Percentiles rank a stretch among this genome's conserved stretches.
Evolutionary conservation across 2,329 filamentous ascomycete species (phyloP).

Genomic region (Fusarium sambucinum): DNA sequence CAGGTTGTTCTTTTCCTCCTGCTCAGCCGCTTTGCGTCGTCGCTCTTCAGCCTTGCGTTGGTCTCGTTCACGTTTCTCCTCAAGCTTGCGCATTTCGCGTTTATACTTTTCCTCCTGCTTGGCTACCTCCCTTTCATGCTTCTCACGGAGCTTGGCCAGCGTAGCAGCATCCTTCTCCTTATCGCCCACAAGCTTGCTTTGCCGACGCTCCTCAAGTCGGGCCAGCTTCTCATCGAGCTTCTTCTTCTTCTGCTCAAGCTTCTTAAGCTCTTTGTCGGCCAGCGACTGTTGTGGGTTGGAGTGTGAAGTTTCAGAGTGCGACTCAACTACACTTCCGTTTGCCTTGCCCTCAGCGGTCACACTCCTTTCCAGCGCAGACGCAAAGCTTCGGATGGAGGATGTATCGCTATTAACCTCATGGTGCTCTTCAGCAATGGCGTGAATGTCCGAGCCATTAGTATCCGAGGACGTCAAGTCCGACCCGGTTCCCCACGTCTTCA

Average conservation of each 20-base stretch:
- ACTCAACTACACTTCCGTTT: slow-evolving; percentile 45
- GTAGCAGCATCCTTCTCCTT: slow-evolving; percentile 63
- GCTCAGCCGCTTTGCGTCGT: slow-evolving; percentile 63
- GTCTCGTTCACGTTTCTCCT: slow-evolving; percentile 73
- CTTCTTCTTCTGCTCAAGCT: slow-evolving; percentile 69
- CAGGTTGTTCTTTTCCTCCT: slow-evolving; percentile 64
- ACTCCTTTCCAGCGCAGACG: slow-evolving; percentile 60
- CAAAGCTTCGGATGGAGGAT: slow-evolving; percentile 62
- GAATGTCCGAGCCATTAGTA: slow-evolving; percentile 44
- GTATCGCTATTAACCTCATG: slow-evolving; percentile 55
- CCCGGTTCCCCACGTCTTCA: slow-evolving; percentile 48
- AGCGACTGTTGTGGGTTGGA: slow-evolving; percentile 44
- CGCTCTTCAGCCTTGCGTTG: slow-evolving; percentile 68
- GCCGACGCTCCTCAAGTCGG: slow-evolving; percentile 64
- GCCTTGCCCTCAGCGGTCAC: slow-evolving; percentile 49
- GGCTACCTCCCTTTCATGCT: slow-evolving; percentile 71
- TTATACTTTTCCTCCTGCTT: slow-evolving; percentile 76
- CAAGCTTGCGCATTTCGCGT: slow-evolving; percentile 72
- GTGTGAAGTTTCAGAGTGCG: slow-evolving; percentile 57
- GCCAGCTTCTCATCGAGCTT: slow-evolving; percentile 73
- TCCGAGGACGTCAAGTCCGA: slow-evolving; percentile 47
- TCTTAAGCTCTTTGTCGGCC: slow-evolving; percentile 72
- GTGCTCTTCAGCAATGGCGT: slow-evolving; percentile 43
- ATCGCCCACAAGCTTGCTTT: slow-evolving; percentile 60
- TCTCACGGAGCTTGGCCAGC: slow-evolving; percentile 70